Evolutionary conservation across 2,329 filamentous ascomycete genomes (phyloP).

Genomic region (Aureobasidium sp.): DNA sequence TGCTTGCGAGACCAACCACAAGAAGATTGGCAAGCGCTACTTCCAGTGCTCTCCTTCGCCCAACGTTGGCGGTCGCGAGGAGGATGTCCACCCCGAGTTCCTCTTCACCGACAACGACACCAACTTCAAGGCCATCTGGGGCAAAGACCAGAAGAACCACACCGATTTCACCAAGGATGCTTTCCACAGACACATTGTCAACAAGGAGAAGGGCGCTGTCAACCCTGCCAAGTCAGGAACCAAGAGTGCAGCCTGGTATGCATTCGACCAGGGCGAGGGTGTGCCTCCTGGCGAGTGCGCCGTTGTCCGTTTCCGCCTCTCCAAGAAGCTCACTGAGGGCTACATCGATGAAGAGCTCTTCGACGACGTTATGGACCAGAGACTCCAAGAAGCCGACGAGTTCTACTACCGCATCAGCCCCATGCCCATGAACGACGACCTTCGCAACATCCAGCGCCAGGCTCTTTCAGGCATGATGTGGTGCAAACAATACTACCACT

Average conservation of each 20-base stretch:
- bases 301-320: constrained; percentile 86
- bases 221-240: constrained; percentile 77
- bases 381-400: constrained; percentile 84
- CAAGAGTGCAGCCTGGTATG: constrained; percentile 85
- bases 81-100: constrained; percentile 76
- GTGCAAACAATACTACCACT: constrained; percentile 95
- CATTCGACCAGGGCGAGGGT: constrained; percentile 82
- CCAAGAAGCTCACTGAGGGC: constrained; percentile 57
- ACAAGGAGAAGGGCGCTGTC: constrained; percentile 68
- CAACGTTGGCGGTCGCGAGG: constrained; percentile 65
- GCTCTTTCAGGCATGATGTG: constrained; percentile 96
- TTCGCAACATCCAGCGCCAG: constrained; percentile 90
- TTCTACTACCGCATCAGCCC: constrained; percentile 93
- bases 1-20: constrained; percentile 67
- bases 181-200: constrained; percentile 81
- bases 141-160: constrained; percentile 60
- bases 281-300: constrained; percentile 87
- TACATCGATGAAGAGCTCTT: constrained; percentile 91
- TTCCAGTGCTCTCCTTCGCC: constrained; percentile 83
- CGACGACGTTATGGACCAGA: constrained; percentile 80
- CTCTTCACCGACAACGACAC: constrained; percentile 96
- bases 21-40: constrained; percentile 73
- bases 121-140: constrained; percentile 71
- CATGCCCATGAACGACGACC: constrained; percentile 83
- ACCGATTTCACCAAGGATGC: constrained; percentile 88